Evolutionary conservation across 257 asterid species (phyloP).

Genomic region (Mentha longifolia): DNA sequence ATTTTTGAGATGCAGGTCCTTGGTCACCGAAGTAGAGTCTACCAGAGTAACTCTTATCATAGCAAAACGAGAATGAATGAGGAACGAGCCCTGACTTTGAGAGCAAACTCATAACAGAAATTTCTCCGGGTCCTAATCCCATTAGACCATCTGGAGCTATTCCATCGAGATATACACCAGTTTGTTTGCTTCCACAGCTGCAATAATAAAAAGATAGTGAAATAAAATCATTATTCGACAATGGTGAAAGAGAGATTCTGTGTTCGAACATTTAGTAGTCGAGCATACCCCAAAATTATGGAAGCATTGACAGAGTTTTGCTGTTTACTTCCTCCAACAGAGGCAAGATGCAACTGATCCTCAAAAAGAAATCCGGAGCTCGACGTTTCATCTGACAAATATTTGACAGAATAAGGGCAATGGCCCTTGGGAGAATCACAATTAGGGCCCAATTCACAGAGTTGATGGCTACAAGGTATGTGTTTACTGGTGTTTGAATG

Average conservation of each 20-base stretch:
- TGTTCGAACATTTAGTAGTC: no score
- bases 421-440: slow-evolving; percentile 60
- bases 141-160: slow-evolving; percentile 84
- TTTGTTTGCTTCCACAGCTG: slow-evolving; percentile 90
- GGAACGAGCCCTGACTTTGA: slow-evolving; percentile 72
- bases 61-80: slow-evolving; percentile 81
- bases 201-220: slow-evolving; percentile 18
- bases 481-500: slow-evolving; percentile 68
- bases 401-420: slow-evolving; percentile 68
- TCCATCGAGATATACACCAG: slow-evolving; percentile 72
- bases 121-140: slow-evolving; percentile 81
- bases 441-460: slow-evolving; percentile 55
- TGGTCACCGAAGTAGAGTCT: slow-evolving; percentile 77
- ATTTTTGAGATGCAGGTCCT: slow-evolving; percentile 65
- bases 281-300: slow-evolving; percentile 62
- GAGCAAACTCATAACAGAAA: slow-evolving; percentile 81
- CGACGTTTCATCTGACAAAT: slow-evolving; percentile 63
- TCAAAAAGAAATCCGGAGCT: slow-evolving; percentile 78
- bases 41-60: slow-evolving; percentile 72
- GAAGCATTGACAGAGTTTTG: slow-evolving; percentile 53
- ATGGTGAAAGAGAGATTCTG: slow-evolving; percentile 8
- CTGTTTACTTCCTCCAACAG: slow-evolving; percentile 48
- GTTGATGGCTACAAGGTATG: slow-evolving; percentile 66
- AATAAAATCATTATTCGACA: background rate
- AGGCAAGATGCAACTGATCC: slow-evolving; percentile 66